Evolutionary conservation across 768 basidiomycete genomes (phyloP), one percentile per base, ranked within the genome.

Genomic region (Glaciozyma antarctica): DNA sequence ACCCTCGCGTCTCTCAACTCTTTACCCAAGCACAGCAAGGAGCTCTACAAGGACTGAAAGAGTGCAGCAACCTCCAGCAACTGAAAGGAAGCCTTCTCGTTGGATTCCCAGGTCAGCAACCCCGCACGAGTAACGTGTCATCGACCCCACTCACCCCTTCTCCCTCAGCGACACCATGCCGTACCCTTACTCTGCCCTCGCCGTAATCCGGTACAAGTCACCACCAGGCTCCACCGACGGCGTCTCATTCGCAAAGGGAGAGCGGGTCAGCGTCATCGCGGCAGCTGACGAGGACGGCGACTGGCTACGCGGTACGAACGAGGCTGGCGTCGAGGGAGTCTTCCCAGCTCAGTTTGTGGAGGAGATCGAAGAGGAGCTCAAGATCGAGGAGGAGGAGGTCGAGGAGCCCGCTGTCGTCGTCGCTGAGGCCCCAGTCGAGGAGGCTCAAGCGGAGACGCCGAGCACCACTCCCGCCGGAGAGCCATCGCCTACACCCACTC

Each of bases 251-350:
- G 43, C 41, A 24, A 61, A 61, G 52, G 70, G 67, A 22, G 64
- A 65, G 34, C 24, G 22, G 4, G 21, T 71, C 34, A 68, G 55
- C n/a, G 67, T 71, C 30, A 30, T 60, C 41, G 56, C 15, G 5
- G 16, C 43, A 1, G 70, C 64, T 4, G 70, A 71, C 55, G 70
- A 67, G 41, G 70, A 71, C 9, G 70, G 67, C 12, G 70, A 71
- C 28, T 71, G 70, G 70, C 58, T 64, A 28, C 55, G 64, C 41
- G 70, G 67, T 17, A 55, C 51, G 48, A 60, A 45, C 24, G 54
- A 44, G 8, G 43, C 32, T 19, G 64, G 52, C 6, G 55, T 26
- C 17, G 64, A 63, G 53, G 66, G 66, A 2, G 62, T 71, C 3
- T 68, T 71, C 57, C 70, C 70, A 1, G 53, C 60, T 15, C 26